Percentiles rank a stretch among this genome's conserved stretches.
phyloP scores from a whole-genome alignment of 2,329 filamentous ascomycete species.

The Sphaceloma murrayae region DNA sequence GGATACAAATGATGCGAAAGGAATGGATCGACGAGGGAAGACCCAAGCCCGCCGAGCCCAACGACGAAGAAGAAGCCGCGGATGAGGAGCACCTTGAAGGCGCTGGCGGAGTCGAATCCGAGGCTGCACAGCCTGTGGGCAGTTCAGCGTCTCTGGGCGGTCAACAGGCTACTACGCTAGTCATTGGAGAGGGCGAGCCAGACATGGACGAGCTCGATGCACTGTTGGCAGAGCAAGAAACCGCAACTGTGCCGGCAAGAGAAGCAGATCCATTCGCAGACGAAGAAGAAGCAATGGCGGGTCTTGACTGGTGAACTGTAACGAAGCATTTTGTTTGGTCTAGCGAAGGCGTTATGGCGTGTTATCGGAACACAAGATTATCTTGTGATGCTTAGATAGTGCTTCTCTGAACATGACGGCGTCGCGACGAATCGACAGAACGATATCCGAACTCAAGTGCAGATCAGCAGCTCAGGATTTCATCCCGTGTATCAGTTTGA shows the following conservation, averaged over 20 bases:
- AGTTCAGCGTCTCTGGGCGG: no score
- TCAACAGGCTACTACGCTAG: no score
- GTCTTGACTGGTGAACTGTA: constrained; percentile 44
- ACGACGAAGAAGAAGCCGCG: constrained; percentile 19
- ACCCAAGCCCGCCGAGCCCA: constrained; percentile 34
- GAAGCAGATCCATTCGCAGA: constrained; percentile 43
- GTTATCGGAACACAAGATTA: no score
- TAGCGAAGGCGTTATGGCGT: not conserved
- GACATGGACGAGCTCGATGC: constrained; percentile 47
- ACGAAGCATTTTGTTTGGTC: constrained; percentile 25
- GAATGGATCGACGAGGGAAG: constrained; percentile 76
- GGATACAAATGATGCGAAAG: constrained; percentile 61
- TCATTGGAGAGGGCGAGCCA: constrained; percentile 32
- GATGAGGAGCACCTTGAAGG: not conserved
- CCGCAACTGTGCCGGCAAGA: not conserved
- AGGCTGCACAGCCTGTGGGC: no score
- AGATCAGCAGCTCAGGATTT: no score
- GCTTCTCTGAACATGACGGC: no score
- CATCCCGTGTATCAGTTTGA: no score
- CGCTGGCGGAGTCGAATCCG: no score
- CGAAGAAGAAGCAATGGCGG: constrained; percentile 58
- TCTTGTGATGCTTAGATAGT: no score
- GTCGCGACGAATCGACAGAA: no score
- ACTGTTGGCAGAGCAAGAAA: constrained; percentile 38
- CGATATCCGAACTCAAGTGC: no score